Evolutionary conservation across 1,139 yeast genomes (phyloP).

Genomic region (Pichia sp.): DNA sequence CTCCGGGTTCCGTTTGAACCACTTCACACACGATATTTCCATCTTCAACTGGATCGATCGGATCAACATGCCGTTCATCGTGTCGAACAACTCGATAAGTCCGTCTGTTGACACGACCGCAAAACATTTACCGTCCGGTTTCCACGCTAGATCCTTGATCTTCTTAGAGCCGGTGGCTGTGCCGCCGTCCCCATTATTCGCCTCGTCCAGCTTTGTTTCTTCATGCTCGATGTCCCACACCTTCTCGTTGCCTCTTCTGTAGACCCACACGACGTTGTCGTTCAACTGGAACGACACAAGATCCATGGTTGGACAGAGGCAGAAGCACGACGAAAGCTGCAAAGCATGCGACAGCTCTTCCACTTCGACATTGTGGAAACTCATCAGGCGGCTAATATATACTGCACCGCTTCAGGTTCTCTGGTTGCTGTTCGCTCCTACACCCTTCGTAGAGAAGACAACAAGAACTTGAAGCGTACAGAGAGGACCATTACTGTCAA

Average conservation of each 20-base stretch:
- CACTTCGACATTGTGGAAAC: background rate
- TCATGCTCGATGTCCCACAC: constrained; percentile 42
- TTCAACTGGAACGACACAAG: constrained; percentile 42
- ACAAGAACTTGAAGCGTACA: background rate
- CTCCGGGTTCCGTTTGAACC: constrained; percentile 18
- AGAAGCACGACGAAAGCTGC: constrained; percentile 31
- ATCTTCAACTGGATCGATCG: constrained; percentile 18
- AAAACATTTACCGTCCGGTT: constrained; percentile 31
- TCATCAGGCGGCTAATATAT: background rate
- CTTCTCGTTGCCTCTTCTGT: constrained; percentile 47
- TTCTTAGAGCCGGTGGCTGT: constrained; percentile 3
- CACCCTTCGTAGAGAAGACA: background rate
- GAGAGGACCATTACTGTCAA: background rate
- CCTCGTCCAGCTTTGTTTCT: background rate
- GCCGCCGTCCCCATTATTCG: constrained; percentile 22
- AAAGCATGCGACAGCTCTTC: constrained; percentile 25
- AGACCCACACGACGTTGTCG: constrained; percentile 28
- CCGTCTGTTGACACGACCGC: constrained; percentile 26
- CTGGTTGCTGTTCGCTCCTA: too few relatives aligned
- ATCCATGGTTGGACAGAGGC: constrained; percentile 53
- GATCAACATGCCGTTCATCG: constrained; percentile 27
- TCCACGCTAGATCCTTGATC: constrained; percentile 22
- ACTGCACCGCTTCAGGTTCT: too few relatives aligned
- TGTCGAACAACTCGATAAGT: constrained; percentile 24
- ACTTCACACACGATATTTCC: constrained; percentile 20